Percentiles rank a stretch among this genome's conserved stretches.
These are phyloP conservation scores for Candida argentea DNA, from an alignment of 805 yeast genomes.

Conservation along the genomic window DNA sequence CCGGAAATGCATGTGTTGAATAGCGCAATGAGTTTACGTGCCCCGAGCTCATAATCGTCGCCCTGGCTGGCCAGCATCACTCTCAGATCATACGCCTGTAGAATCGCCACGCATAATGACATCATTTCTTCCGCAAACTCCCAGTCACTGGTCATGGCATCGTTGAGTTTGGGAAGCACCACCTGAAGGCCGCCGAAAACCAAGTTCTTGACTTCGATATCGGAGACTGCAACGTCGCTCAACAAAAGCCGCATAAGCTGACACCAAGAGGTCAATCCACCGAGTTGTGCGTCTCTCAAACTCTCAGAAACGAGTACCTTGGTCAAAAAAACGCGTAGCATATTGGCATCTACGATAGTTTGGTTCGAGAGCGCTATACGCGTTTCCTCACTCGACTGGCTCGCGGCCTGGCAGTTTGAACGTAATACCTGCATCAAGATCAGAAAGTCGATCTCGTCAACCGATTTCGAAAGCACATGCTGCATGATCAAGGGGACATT, in stretches of 20 bases:
- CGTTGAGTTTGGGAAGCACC: slow-evolving; percentile 66
- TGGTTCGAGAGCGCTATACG: slow-evolving; percentile 15
- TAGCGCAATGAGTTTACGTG: slow-evolving; percentile 52
- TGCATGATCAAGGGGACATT: slow-evolving; percentile 26
- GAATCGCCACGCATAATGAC: slow-evolving; percentile 62
- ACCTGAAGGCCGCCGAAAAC: slow-evolving; percentile 69
- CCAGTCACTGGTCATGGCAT: slow-evolving; percentile 58
- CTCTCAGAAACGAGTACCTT: slow-evolving; percentile 37
- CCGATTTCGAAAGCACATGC: slow-evolving; percentile 18
- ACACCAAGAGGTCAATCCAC: slow-evolving; percentile 74
- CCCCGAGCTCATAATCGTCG: slow-evolving; percentile 15
- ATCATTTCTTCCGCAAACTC: slow-evolving; percentile 67
- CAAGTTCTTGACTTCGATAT: slow-evolving; percentile 46
- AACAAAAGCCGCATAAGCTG: slow-evolving; percentile 66
- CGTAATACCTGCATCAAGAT: slow-evolving; percentile 17
- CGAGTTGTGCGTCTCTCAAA: slow-evolving; percentile 43
- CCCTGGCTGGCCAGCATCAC: slow-evolving; percentile 8
- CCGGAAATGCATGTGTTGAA: slow-evolving; percentile 71
- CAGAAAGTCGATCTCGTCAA: slow-evolving; percentile 7
- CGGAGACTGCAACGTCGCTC: slow-evolving; percentile 45
- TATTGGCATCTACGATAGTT: slow-evolving; percentile 14
- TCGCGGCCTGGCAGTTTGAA: slow-evolving; percentile 13
- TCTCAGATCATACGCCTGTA: slow-evolving; percentile 44
- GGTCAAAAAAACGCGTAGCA: slow-evolving; percentile 28
- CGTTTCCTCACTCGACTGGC: slow-evolving; percentile 10